phyloP scores from a whole-genome alignment of 176 grass and related monocot genomes.

The Paspalum vaginatum region DNA sequence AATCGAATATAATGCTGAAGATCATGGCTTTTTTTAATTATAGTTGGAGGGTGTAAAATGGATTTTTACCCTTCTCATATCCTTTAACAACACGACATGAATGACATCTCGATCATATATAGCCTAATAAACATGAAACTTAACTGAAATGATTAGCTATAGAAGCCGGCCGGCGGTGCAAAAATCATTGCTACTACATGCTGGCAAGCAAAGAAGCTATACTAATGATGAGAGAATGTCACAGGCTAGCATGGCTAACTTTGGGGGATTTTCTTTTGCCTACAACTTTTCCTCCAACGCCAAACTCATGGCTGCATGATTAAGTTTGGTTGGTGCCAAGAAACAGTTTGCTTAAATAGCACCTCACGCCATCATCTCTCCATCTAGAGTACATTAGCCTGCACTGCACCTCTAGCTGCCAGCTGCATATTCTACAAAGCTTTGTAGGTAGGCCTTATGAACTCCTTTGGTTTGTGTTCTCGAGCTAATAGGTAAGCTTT shows the following conservation, averaged over 20 bases:
- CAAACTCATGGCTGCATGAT: conserved; percentile 50
- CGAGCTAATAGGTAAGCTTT: not conserved
- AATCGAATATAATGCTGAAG: too few relatives aligned
- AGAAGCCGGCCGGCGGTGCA: not conserved
- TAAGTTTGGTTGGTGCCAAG: conserved; percentile 53
- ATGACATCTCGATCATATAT: not conserved
- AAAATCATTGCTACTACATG: conserved; percentile 37
- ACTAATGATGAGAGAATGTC: conserved; percentile 45
- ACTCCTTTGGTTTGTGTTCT: not conserved
- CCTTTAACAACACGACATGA: not conserved
- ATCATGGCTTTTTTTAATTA: too few relatives aligned
- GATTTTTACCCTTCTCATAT: not conserved
- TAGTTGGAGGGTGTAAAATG: not conserved
- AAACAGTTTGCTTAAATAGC: conserved; percentile 54
- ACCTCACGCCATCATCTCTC: conserved; percentile 22
- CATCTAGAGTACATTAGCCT: conserved; percentile 30
- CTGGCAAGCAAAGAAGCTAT: conserved; percentile 26
- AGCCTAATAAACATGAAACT: conserved; percentile 22
- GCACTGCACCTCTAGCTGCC: conserved; percentile 1
- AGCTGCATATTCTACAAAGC: not conserved
- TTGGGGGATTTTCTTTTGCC: conserved; percentile 6
- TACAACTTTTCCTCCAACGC: conserved; percentile 1
- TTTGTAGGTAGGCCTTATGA: not conserved
- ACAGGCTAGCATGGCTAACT: conserved; percentile 52
- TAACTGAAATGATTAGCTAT: conserved; percentile 27